A percentile compares a stretch with the other conserved stretches of the same genome.
Conservation (phyloP, 306 rosid genomes). For the Carpinus viminea region DNA sequence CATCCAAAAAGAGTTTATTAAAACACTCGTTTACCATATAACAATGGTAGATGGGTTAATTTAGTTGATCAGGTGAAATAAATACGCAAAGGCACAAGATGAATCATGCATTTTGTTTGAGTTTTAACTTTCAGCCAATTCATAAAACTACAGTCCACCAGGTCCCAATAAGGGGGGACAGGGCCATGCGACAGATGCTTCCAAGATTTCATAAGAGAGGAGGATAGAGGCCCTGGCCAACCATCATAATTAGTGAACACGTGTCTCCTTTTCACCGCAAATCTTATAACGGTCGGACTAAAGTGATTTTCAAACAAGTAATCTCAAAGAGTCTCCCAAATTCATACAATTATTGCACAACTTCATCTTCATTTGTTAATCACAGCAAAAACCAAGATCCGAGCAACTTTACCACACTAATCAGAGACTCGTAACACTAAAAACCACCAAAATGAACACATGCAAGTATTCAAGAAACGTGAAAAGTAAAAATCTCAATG, state of each 20-base stretch:
- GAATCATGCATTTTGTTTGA: background rate
- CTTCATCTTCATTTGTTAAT: background rate
- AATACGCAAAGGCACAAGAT: background rate
- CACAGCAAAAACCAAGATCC: no score
- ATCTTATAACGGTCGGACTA: background rate
- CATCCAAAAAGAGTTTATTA: background rate
- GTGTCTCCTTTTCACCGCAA: constrained; percentile 1
- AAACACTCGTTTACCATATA: background rate
- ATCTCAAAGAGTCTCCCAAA: constrained; percentile 20
- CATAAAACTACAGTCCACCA: background rate
- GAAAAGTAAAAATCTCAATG: background rate
- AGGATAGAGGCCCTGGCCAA: no score
- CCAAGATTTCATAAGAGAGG: no score
- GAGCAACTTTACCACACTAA: no score
- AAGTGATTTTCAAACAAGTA: constrained; percentile 1
- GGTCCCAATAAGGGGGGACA: background rate
- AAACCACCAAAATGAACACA: background rate
- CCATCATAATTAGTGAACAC: no score
- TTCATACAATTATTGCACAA: background rate
- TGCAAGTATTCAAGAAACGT: background rate
- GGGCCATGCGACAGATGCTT: no score
- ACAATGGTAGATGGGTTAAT: background rate
- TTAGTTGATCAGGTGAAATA: background rate
- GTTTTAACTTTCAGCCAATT: background rate
- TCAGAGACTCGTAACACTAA: background rate